These are phyloP conservation scores for Zychaea mexicana DNA, from an alignment of 371 early-diverging fungal genomes.

Conservation along the genomic window DNA sequence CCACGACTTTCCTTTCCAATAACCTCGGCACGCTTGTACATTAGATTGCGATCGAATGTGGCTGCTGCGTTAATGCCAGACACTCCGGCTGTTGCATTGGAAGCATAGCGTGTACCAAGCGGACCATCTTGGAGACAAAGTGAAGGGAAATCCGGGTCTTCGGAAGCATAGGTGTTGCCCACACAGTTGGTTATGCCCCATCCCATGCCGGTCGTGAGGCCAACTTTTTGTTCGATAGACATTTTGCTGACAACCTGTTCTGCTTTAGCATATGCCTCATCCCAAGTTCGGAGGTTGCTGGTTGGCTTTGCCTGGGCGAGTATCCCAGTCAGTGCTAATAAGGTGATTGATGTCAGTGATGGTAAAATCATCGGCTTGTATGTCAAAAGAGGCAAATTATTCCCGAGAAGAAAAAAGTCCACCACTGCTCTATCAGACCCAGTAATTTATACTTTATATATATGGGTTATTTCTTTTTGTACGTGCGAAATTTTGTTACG, in stretches of 20 bases:
- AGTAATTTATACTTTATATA: neutral
- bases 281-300: constrained; percentile 22
- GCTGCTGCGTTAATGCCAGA: constrained; percentile 58
- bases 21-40: constrained; percentile 43
- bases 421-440: no score
- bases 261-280: constrained; percentile 43
- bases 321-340: neutral
- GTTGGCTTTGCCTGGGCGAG: neutral
- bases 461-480: no score
- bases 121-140: constrained; percentile 61
- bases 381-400: neutral
- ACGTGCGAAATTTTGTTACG: neutral
- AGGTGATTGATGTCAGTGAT: neutral
- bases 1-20: constrained; percentile 56
- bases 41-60: constrained; percentile 48
- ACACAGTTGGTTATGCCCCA: constrained; percentile 44
- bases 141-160: constrained; percentile 49
- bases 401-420: no score
- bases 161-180: constrained; percentile 45
- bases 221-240: constrained; percentile 47
- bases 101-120: constrained; percentile 51
- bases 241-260: constrained; percentile 27
- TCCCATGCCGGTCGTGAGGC: constrained; percentile 54
- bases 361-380: neutral
- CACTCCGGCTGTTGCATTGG: constrained; percentile 44